Evolutionary conservation across 768 basidiomycete genomes (phyloP).

Genomic region (Aureoboletus auriporus): DNA sequence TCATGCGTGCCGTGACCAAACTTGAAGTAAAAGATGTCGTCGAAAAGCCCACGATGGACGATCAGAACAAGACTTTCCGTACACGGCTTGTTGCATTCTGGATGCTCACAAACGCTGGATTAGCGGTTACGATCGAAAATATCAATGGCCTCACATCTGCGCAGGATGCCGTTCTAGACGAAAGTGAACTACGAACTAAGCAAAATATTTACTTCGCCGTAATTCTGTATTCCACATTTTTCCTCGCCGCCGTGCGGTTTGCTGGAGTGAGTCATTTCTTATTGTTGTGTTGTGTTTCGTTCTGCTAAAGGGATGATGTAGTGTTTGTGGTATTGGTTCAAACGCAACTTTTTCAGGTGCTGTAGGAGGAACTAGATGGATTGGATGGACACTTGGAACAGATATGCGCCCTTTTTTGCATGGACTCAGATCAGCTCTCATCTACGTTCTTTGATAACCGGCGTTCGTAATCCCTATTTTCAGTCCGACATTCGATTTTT

Average conservation of each 20-base stretch:
- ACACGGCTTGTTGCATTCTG: conserved; percentile 81
- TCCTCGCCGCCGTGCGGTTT: conserved; percentile 68
- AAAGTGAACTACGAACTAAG: conserved; percentile 38
- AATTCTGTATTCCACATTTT: conserved; percentile 79
- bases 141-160: conserved; percentile 57
- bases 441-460: conserved; percentile 31
- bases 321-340: conserved; percentile 83
- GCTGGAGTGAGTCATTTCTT: conserved; percentile 52
- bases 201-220: conserved; percentile 69
- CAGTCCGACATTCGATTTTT: conserved; percentile 23
- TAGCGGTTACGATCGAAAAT: conserved; percentile 75
- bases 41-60: conserved; percentile 84
- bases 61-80: conserved; percentile 89
- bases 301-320: conserved; percentile 25
- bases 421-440: conserved; percentile 26
- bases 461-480: conserved; percentile 12
- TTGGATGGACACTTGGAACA: background rate
- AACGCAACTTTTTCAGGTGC: conserved; percentile 76
- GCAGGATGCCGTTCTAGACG: conserved; percentile 36
- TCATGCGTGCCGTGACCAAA: conserved; percentile 81
- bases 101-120: conserved; percentile 69
- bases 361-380: conserved; percentile 64
- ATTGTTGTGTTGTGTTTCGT: background rate
- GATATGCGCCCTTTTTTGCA: conserved; percentile 18
- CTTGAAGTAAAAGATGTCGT: conserved; percentile 56